Base-by-base conservation (phyloP, 1,284 basidiomycete genomes). In the Tremellales sp. region DNA sequence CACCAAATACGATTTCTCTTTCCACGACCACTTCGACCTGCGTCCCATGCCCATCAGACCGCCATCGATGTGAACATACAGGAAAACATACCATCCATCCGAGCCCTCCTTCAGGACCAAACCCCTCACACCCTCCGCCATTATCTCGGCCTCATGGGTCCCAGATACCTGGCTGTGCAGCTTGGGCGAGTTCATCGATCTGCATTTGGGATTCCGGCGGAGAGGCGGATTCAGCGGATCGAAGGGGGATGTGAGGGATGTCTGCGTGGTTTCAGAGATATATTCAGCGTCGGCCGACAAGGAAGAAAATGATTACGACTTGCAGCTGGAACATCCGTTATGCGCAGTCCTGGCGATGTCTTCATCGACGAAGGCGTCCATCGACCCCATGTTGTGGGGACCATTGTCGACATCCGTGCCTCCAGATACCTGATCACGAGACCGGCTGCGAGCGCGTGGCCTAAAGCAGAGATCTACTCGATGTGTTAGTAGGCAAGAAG, bases 1-100 rank as follows among this genome's bases (percentile, higher is more conserved):
- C n/a, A 65, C 55, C 22, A 68, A 48, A 44, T 67, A 70, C 14
- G 50, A 55, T 43, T 70, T 70, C 43, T 70, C 66, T 29, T 54
- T 57, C 66, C 66, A 70, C 4, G 59, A 48, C 61, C 63, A 67
- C 21, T 36, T 27, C n/a, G 38, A 32, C 58, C 58, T 60, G 32
- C 19, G 12, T 10, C 7, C 3, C 21, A 46, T 8, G n/a, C n/a
- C n/a, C n/a, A n/a, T n/a, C n/a, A n/a, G n/a, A n/a, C n/a, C n/a
- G n/a, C n/a, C n/a, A n/a, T 6, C 7, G 25, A 14, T 18, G 27
- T 12, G 7, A 42, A 39, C n/a, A n/a, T n/a, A n/a, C n/a, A n/a
- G n/a, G n/a, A 19, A 5, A 13, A 56, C 61, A 44, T 24, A 60
- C 62, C 62, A 66, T 25, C 65, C 65, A 25, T 49, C 29, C 4